Evolutionary conservation across 345 rosid genomes (phyloP).

Genomic region (Aethionema arabicum): DNA sequence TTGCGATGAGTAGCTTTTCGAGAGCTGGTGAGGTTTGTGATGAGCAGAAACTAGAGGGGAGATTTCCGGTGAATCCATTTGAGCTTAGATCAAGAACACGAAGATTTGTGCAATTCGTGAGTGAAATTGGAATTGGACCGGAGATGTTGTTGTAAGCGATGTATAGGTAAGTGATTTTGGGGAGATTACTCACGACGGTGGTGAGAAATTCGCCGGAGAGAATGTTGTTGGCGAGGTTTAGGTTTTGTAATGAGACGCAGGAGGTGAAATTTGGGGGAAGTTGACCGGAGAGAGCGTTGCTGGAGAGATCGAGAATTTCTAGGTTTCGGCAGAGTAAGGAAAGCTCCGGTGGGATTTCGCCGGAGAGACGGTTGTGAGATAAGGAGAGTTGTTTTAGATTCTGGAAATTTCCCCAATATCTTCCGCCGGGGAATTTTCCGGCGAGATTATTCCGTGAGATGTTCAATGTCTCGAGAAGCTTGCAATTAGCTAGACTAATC

Average conservation of each 20-base stretch:
- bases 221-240: slow-evolving; percentile 67
- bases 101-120: slow-evolving; percentile 57
- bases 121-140: slow-evolving; percentile 66
- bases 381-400: slow-evolving; percentile 58
- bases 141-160: slow-evolving; percentile 76
- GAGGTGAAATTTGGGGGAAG: slow-evolving; percentile 50
- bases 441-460: slow-evolving; percentile 62
- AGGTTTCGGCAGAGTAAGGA: slow-evolving; percentile 57
- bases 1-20: slow-evolving; percentile 62
- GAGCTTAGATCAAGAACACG: slow-evolving; percentile 84
- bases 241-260: slow-evolving; percentile 57
- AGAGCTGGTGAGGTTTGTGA: slow-evolving; percentile 46
- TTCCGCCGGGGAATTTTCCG: slow-evolving; percentile 54
- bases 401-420: slow-evolving; percentile 50
- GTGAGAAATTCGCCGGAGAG: slow-evolving; percentile 73
- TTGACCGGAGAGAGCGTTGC: slow-evolving; percentile 58
- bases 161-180: slow-evolving; percentile 50
- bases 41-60: slow-evolving; percentile 68
- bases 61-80: slow-evolving; percentile 57
- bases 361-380: slow-evolving; percentile 56
- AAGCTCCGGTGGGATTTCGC: slow-evolving; percentile 71
- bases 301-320: slow-evolving; percentile 67
- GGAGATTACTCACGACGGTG: slow-evolving; percentile 60
- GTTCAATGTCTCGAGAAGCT: slow-evolving; percentile 53
- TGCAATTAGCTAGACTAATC: slow-evolving; percentile 46